A percentile compares a stretch with the other conserved stretches of the same genome.
These are phyloP conservation scores for Prosopis cineraria DNA, from an alignment of 306 rosid species.

Conservation along the genomic window DNA sequence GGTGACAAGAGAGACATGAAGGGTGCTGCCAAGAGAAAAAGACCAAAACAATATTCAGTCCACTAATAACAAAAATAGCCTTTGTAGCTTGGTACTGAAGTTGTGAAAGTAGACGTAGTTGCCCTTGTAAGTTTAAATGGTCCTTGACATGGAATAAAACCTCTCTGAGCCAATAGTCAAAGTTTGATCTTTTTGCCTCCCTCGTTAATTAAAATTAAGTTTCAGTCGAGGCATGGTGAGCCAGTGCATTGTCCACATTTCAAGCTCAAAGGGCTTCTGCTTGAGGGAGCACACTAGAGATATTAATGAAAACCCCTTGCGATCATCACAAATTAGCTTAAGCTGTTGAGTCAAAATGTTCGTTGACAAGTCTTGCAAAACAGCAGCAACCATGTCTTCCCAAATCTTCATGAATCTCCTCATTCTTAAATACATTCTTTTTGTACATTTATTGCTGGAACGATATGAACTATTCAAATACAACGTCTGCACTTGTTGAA, in stretches of 20 bases:
- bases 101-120: neutral
- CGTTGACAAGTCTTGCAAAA: neutral
- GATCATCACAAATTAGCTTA: neutral
- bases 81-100: neutral
- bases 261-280: neutral
- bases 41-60: neutral
- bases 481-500: neutral
- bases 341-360: neutral
- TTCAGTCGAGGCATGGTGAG: neutral
- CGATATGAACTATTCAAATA: neutral
- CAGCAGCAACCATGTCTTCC: neutral
- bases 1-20: neutral
- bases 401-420: neutral
- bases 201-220: neutral
- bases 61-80: neutral
- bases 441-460: neutral
- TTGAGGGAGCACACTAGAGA: neutral
- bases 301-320: neutral
- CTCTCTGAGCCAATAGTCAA: neutral
- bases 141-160: neutral
- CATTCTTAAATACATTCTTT: neutral
- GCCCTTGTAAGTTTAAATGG: neutral
- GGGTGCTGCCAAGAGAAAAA: neutral
- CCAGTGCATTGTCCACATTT: neutral
- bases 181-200: neutral